Conservation (phyloP, 1,284 basidiomycete species). For the Ceratobasidium sp. region DNA sequence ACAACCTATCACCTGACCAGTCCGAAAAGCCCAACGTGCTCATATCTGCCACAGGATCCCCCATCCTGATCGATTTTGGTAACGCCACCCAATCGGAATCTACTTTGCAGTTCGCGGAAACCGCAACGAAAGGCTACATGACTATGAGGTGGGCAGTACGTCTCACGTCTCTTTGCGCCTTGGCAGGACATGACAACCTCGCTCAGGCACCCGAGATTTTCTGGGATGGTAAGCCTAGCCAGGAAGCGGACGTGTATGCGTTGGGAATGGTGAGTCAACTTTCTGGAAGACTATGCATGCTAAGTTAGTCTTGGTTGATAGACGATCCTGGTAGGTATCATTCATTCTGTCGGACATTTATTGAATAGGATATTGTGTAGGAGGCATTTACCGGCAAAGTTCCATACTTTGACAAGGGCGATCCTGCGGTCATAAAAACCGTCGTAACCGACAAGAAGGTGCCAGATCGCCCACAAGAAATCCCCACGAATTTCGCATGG, state of each 20-base stretch:
- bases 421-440: not conserved
- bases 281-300: not conserved
- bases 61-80: conserved; percentile 11
- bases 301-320: not conserved
- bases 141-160: conserved; percentile 6
- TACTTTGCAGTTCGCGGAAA: conserved; percentile 4
- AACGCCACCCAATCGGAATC: not conserved
- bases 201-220: conserved; percentile 12
- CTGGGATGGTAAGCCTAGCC: not conserved
- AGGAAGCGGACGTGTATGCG: conserved; percentile 10
- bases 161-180: not conserved
- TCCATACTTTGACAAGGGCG: not conserved
- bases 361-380: not conserved
- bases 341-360: not conserved
- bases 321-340: not conserved
- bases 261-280: conserved; percentile 6
- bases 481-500: not conserved
- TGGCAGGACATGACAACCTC: not conserved
- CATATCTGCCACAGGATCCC: not conserved
- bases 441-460: not conserved
- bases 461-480: not conserved
- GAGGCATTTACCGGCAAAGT: conserved; percentile 12
- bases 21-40: conserved; percentile 1
- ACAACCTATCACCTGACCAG: not conserved
- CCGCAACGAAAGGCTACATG: not conserved